Evolutionary conservation across 305 asterid genomes (phyloP), one percentile per base, ranked within the genome.

Genomic region (Caryopteris hybrid): DNA sequence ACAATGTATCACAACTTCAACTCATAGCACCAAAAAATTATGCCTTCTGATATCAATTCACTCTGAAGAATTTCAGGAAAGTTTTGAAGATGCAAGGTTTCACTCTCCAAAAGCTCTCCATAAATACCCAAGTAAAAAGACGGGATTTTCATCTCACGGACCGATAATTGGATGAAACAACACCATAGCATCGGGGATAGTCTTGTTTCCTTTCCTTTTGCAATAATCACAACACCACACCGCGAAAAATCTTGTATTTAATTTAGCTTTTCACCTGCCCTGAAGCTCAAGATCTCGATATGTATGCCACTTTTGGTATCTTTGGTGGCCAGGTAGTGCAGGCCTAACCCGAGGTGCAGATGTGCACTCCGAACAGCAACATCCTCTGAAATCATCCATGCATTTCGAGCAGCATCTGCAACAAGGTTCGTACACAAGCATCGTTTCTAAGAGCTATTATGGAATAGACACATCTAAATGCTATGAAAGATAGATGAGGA

Each of bases 291-390:
- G 27, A 68, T 89, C 92, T 16, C 97, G 82, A 79, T 94, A 91
- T 6, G 34, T 81, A 61, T 94, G 96, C 97, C 99, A 94, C 69
- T 94, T 94, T 57, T 79, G 69, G 86, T 91, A 91, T 76, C 97
- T 87, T 64, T 87, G 87, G 66, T 89, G 83, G 34, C 86, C 92
- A 0, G 82, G 78, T 29, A 87, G 81, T 68, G 88, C 79, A 0
- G 99, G 97, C 82, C 97, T 86, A 34, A 91, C 85, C 13, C 99
- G 84, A 61, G 86, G 54, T 16, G 97, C 93, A 4, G 82, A 75
- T 3, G 86, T 82, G 80, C 97, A 94, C 25, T 81, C 75, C 39
- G 21, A 14, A 73, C 96, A 87, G 90, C 99, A 91, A 79, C 99
- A 91, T 72, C 99, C 97, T 78, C 82, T 78, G 31, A 89, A 51